These are phyloP conservation scores for Kwoniella bestiolae DNA, from an alignment of 768 basidiomycete species.

Conservation along the genomic window DNA sequence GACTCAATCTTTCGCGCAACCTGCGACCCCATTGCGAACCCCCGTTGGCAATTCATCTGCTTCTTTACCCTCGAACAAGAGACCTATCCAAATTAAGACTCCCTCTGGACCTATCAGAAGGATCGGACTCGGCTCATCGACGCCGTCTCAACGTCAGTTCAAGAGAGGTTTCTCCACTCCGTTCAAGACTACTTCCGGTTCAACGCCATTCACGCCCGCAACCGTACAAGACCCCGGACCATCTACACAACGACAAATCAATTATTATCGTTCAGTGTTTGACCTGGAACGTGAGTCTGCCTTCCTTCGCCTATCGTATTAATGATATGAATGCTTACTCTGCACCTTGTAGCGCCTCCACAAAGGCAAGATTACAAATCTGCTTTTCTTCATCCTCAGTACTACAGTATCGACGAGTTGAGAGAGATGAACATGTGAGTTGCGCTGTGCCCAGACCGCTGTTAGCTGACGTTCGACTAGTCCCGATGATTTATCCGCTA, in stretches of 20 bases:
- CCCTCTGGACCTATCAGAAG: conserved; percentile 36
- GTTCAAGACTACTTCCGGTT: conserved; percentile 34
- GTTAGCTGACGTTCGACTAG: conserved; percentile 21
- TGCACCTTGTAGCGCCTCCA: conserved; percentile 22
- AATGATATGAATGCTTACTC: too few relatives aligned
- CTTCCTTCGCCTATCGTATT: too few relatives aligned
- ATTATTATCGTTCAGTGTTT: conserved; percentile 27
- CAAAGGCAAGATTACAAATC: conserved; percentile 25
- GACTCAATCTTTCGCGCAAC: conserved; percentile 17
- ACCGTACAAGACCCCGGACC: neutral
- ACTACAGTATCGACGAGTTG: conserved; percentile 30
- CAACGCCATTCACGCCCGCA: neutral
- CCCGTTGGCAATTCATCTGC: conserved; percentile 8
- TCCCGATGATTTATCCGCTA: conserved; percentile 42
- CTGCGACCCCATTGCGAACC: conserved; percentile 27
- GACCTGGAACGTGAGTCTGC: conserved; percentile 40
- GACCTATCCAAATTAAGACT: conserved; percentile 34
- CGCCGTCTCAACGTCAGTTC: conserved; percentile 21
- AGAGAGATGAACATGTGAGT: conserved; percentile 45
- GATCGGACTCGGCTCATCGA: conserved; percentile 51
- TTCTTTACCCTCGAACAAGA: conserved; percentile 15
- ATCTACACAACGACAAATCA: neutral
- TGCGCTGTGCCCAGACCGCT: neutral
- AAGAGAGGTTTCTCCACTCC: conserved; percentile 45
- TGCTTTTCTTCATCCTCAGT: conserved; percentile 44